Percentiles rank a stretch among this genome's conserved stretches.
These are phyloP conservation scores for Fusarium equiseti DNA, from an alignment of 2,329 filamentous ascomycete genomes.

Conservation along the genomic window DNA sequence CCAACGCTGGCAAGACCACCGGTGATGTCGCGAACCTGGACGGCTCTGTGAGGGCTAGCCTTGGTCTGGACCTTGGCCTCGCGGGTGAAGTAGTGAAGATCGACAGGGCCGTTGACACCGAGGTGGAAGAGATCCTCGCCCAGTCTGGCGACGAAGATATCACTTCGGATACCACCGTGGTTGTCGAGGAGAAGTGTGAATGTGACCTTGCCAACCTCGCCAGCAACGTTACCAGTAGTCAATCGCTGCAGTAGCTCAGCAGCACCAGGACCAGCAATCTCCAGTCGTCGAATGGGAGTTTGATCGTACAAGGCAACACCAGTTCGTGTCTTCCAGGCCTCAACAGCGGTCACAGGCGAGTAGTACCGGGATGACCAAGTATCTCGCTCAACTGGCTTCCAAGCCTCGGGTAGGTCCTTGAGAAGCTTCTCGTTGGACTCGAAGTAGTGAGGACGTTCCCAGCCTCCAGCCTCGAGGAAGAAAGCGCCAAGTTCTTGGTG, in stretches of 20 bases:
- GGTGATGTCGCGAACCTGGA: constrained; percentile 69
- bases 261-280: constrained; percentile 69
- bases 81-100: constrained; percentile 65
- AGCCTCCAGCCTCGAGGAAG: constrained; percentile 70
- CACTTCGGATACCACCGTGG: constrained; percentile 66
- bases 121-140: constrained; percentile 65
- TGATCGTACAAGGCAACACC: constrained; percentile 73
- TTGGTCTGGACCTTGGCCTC: constrained; percentile 64
- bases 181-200: constrained; percentile 69
- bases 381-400: constrained; percentile 68
- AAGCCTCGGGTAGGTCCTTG: constrained; percentile 62
- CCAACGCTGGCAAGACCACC: constrained; percentile 71
- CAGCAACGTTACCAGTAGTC: constrained; percentile 63
- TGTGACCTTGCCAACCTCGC: constrained; percentile 62
- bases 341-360: constrained; percentile 69
- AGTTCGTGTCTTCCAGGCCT: constrained; percentile 74
- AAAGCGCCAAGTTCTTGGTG: constrained; percentile 68
- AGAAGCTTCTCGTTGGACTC: constrained; percentile 67
- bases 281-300: constrained; percentile 69
- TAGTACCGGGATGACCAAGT: constrained; percentile 69
- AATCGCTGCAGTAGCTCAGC: constrained; percentile 66
- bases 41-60: constrained; percentile 56
- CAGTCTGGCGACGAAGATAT: constrained; percentile 68
- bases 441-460: constrained; percentile 74
- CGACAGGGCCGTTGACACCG: constrained; percentile 66